These are phyloP conservation scores for Vitis amurensis DNA, from an alignment of 164 flowering plant genomes.

Conservation along the genomic window DNA sequence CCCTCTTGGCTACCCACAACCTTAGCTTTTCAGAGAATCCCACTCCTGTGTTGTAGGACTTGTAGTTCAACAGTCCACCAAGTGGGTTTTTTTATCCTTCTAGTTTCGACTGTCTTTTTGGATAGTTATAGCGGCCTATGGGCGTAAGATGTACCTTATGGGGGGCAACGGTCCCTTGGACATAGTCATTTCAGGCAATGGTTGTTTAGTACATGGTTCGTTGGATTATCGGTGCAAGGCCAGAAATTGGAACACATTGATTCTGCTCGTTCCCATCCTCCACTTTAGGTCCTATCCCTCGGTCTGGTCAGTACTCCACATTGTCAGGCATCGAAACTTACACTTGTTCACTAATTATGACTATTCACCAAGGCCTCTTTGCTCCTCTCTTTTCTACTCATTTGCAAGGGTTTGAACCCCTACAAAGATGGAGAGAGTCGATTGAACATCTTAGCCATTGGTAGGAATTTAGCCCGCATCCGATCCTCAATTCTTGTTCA, in stretches of 20 bases:
- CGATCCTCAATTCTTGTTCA: not conserved
- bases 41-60: not conserved
- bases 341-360: slow-evolving; percentile 17
- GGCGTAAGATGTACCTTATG: slow-evolving; percentile 8
- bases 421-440: not conserved
- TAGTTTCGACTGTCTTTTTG: slow-evolving; percentile 4
- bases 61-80: not conserved
- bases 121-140: slow-evolving; percentile 7
- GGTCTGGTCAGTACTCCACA: slow-evolving; percentile 27
- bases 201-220: slow-evolving; percentile 14
- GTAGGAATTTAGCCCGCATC: not conserved
- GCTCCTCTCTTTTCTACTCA: not conserved
- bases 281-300: slow-evolving; percentile 24
- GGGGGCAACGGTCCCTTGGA: not conserved
- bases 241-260: slow-evolving; percentile 14
- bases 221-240: slow-evolving; percentile 21
- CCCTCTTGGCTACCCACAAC: slow-evolving; percentile 17
- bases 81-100: not conserved
- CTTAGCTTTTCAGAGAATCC: slow-evolving; percentile 10
- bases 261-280: slow-evolving; percentile 21
- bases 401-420: not conserved
- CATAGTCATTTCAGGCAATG: no score
- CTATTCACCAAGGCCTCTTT: slow-evolving; percentile 6
- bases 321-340: slow-evolving; percentile 23
- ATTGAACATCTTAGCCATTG: not conserved